Percentiles rank a stretch among this genome's conserved stretches.
These are phyloP conservation scores for Comarum palustre DNA, from an alignment of 306 rosid genomes.

Conservation along the genomic window DNA sequence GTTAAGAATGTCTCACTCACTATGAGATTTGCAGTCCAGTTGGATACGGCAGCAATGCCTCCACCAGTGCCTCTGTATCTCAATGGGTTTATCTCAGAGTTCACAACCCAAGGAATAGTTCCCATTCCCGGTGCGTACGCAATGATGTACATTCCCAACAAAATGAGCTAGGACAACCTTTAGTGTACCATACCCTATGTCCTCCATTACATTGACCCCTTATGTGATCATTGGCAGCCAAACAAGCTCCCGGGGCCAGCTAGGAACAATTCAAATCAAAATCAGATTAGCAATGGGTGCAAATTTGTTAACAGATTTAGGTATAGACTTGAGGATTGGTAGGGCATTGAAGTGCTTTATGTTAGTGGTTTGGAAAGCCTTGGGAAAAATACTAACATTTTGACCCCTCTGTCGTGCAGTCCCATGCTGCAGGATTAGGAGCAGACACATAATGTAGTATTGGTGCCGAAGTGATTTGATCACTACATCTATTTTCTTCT, in stretches of 20 bases:
- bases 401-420: slow-evolving; percentile 44
- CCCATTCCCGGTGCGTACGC: slow-evolving; percentile 76
- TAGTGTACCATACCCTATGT: slow-evolving; percentile 48
- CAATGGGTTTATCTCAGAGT: slow-evolving; percentile 71
- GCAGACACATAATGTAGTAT: slow-evolving; percentile 46
- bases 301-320: background rate
- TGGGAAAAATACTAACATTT: slow-evolving; percentile 25
- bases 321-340: background rate
- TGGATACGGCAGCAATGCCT: slow-evolving; percentile 73
- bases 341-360: background rate
- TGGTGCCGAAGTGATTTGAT: slow-evolving; percentile 49
- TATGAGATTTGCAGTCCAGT: slow-evolving; percentile 68
- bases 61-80: slow-evolving; percentile 75
- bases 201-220: slow-evolving; percentile 33
- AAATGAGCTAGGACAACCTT: slow-evolving; percentile 67
- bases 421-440: slow-evolving; percentile 51
- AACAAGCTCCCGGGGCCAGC: slow-evolving; percentile 66
- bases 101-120: slow-evolving; percentile 75
- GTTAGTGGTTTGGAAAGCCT: background rate
- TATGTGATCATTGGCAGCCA: slow-evolving; percentile 35
- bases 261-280: slow-evolving; percentile 22
- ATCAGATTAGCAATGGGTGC: background rate
- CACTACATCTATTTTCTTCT: too few relatives aligned
- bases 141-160: slow-evolving; percentile 61
- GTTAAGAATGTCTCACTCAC: slow-evolving; percentile 66